Base-by-base conservation (phyloP, 352 stramenopile species). In the Pythium plurisporium region DNA sequence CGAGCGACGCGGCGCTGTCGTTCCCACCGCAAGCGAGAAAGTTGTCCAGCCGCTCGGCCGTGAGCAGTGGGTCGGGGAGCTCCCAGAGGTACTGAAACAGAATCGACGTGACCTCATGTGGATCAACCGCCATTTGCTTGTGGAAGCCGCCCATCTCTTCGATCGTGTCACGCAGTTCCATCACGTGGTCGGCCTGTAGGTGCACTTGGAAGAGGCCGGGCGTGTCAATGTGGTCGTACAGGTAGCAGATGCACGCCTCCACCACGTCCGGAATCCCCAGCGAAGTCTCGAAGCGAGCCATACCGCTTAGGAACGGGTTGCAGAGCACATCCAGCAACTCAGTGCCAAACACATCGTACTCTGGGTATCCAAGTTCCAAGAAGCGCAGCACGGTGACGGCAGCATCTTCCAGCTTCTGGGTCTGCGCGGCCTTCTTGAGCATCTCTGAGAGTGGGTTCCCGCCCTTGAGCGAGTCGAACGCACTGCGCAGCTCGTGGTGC, bases 61-160 rank as follows among this genome's bases (percentile, higher is more conserved):
- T 91, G 25, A 94, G 66, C n/a, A 94, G 53, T 26, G 83, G 56
- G 48, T 94, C 83, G 2, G 83, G 82, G 4, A 94, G 62, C 50
- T 94, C 83, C 83, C 83, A 94, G 23, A 94, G 66, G 55, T 92
- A 94, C 53, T 94, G 81, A 17, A 87, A 72, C 31, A 94, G 27
- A 47, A 94, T 86, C 11, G 81, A 76, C 29, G 79, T 76, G 42
- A 91, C 81, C 45, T 94, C 83, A 50, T 94, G 83, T 20, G 80
- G 70, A 43, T 94, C 80, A 17, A 91, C 78, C 0, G 77, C 67
- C 83, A 94, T 94, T 40, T 85, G 80, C 41, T 86, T 87, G 61
- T 91, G 81, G 59, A 89, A 91, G 4, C 81, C 83, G 4, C 81
- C 83, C 12, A 93, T 69, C 51, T 91, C 83, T 52, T 94, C 83